Base-by-base conservation (phyloP, 305 asterid genomes). In the Ilex paraguariensis region DNA sequence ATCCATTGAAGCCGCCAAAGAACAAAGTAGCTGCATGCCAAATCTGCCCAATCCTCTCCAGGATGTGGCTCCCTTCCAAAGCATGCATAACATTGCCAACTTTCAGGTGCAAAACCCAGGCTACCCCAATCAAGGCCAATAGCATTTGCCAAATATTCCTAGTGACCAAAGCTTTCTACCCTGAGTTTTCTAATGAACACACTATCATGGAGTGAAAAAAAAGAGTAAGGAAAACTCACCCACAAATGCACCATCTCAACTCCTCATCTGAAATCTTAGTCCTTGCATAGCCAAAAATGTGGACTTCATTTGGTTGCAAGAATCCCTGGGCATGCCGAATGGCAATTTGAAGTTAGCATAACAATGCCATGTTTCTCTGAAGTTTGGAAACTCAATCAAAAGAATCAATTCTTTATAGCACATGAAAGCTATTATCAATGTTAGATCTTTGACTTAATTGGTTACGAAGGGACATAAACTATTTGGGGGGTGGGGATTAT, bases 221-320 rank as follows among this genome's bases (percentile, higher is more conserved):
- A 51, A 61, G 51, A 31, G 64, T 36, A 57, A 40, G 56, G 42
- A 57, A 45, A 66, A 51, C 87, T 75, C 72, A 90, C 97, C 91
- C 95, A 59, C 73, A 77, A 70, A 90, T 81, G 59, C 96, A 93
- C 62, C 82, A 75, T 69, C 91, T 82, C 73, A 90, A 68, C 48
- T 87, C 95, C 32, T 82, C 77, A 51, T 85, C 95, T 15, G 95
- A 68, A 66, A 90, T 83, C 82, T 87, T 87, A 63, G 91, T 81
- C 78, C 97, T 81, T 69, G 96, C 92, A 70, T 87, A 90, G 16
- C 97, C 97, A 67, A 90, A 90, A 65, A 90, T 87, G 84, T 84
- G 89, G 70, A 90, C 97, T 64, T 90, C 96, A 57, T 86, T 68
- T 42, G 81, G 75, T 68, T 66, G 81, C 77, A 90, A 75, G 72